These are phyloP conservation scores for Leccinum olivaceopallidum DNA, from an alignment of 768 basidiomycete species.

Conservation along the genomic window DNA sequence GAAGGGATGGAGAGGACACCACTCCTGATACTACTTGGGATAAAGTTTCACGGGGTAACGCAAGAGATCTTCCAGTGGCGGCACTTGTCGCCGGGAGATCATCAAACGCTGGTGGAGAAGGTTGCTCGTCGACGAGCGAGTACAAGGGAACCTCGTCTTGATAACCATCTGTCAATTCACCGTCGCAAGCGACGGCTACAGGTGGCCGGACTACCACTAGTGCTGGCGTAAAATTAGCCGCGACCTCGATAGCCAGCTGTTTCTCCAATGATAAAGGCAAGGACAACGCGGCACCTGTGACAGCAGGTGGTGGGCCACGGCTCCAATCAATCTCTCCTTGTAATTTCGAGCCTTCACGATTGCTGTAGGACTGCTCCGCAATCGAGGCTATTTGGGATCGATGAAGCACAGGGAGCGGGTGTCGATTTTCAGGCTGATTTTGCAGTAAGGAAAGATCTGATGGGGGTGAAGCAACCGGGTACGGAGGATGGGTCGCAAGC, in stretches of 20 bases:
- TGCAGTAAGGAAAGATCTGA: background rate
- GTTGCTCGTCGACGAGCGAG: conserved; percentile 25
- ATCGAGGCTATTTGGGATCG: background rate
- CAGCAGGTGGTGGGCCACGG: background rate
- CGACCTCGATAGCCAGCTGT: background rate
- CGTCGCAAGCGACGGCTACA: background rate
- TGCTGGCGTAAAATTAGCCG: background rate
- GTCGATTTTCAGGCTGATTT: background rate
- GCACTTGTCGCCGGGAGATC: conserved; percentile 1
- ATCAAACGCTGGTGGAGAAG: conserved; percentile 28
- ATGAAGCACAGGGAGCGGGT: background rate
- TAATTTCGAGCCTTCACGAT: background rate
- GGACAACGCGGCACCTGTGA: background rate
- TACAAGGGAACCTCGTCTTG: conserved; percentile 25
- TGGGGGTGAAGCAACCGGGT: background rate
- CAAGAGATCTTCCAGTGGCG: background rate
- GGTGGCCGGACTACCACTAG: background rate
- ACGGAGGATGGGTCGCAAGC: background rate
- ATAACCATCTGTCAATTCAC: background rate
- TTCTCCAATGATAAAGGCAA: background rate
- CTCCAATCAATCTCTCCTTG: background rate
- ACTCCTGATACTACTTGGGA: background rate
- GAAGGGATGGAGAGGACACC: background rate
- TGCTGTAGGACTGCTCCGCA: background rate
- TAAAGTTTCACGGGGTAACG: background rate